Evolutionary conservation across 1,284 basidiomycete species (phyloP).

Genomic region (Boletellus deceptivus): DNA sequence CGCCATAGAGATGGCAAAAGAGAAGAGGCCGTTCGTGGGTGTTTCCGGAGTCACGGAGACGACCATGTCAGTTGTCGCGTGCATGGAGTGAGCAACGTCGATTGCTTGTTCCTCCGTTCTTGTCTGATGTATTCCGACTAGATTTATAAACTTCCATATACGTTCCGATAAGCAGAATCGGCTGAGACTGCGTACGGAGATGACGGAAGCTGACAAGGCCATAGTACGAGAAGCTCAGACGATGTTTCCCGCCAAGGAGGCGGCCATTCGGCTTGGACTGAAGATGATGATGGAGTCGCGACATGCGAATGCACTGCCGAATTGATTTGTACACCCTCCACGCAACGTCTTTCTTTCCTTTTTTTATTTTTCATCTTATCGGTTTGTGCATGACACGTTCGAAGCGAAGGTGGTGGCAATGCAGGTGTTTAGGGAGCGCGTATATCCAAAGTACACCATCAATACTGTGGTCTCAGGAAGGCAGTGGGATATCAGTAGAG

Average conservation of each 20-base stretch:
- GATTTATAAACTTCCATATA: constrained; percentile 25
- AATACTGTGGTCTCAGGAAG: no score
- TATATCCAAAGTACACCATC: no score
- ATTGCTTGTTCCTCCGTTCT: not conserved
- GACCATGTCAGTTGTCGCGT: constrained; percentile 11
- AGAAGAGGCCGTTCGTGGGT: constrained; percentile 9
- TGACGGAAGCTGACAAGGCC: constrained; percentile 21
- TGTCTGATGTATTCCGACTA: not conserved
- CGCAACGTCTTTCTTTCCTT: no score
- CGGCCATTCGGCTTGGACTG: constrained; percentile 7
- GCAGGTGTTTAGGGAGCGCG: no score
- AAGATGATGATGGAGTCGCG: constrained; percentile 17
- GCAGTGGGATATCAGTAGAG: no score
- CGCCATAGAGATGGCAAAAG: constrained; percentile 4
- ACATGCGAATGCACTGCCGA: constrained; percentile 3
- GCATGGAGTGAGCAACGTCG: constrained; percentile 11
- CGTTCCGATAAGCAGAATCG: constrained; percentile 26
- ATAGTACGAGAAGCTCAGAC: constrained; percentile 13
- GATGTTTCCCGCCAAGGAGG: constrained; percentile 1
- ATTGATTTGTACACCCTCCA: not conserved
- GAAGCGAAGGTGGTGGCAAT: no score
- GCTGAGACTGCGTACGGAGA: constrained; percentile 18
- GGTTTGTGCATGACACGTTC: no score
- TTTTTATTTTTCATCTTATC: no score
- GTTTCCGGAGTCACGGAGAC: constrained; percentile 12